Percentiles rank a stretch among this genome's conserved stretches.
Conservation (phyloP, 345 rosid species). For the Eucalyptus marginata region DNA sequence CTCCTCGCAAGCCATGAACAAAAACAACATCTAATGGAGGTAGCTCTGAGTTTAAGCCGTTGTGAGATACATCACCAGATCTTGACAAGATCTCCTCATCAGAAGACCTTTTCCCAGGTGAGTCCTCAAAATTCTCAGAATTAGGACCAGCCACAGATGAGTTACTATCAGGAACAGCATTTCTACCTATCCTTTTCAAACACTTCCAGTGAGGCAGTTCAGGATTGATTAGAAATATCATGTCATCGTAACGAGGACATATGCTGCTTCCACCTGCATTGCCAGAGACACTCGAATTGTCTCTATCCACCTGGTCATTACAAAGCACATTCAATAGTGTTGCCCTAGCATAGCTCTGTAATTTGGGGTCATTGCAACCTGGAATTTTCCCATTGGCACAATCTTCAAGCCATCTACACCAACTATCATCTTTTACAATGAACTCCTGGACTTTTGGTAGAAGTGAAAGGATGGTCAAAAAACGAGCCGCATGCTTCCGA, state of each 20-base stretch:
- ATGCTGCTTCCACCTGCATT: slow-evolving; percentile 14
- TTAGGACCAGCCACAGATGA: slow-evolving; percentile 10
- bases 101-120: slow-evolving; percentile 4
- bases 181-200: slow-evolving; percentile 24
- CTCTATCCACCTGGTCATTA: slow-evolving; percentile 24
- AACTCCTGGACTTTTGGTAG: slow-evolving; percentile 69
- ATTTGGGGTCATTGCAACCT: slow-evolving; percentile 73
- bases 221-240: slow-evolving; percentile 77
- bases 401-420: slow-evolving; percentile 91
- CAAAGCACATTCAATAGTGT: slow-evolving; percentile 62
- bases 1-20: slow-evolving; percentile 95
- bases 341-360: slow-evolving; percentile 87
- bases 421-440: slow-evolving; percentile 54
- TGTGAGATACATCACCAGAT: slow-evolving; percentile 14
- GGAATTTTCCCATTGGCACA: slow-evolving; percentile 73
- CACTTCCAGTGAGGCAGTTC: slow-evolving; percentile 79
- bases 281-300: slow-evolving; percentile 17
- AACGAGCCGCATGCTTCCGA: slow-evolving; percentile 89
- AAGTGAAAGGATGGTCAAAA: slow-evolving; percentile 68
- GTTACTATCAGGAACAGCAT: slow-evolving; percentile 3
- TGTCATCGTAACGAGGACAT: slow-evolving; percentile 65
- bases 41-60: slow-evolving; percentile 14
- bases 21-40: slow-evolving; percentile 81
- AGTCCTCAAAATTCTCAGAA: slow-evolving; percentile 5
- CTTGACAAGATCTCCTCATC: slow-evolving; percentile 11